These are phyloP conservation scores for Sclerotinia subarctica DNA, from an alignment of 2,329 filamentous ascomycete genomes.

Conservation along the genomic window DNA sequence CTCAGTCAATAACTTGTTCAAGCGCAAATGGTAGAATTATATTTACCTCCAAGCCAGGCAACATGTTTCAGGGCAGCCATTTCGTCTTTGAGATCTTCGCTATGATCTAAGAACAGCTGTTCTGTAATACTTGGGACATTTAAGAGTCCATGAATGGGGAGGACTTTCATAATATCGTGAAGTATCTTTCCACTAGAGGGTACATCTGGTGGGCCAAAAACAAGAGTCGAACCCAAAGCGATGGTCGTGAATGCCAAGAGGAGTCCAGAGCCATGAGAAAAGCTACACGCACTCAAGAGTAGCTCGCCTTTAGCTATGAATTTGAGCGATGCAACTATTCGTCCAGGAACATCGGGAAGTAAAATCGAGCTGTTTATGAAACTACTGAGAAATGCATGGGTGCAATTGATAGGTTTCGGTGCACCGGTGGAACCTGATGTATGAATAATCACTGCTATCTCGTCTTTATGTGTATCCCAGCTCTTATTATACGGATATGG, in stretches of 20 bases:
- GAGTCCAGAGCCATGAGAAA: conserved; percentile 29
- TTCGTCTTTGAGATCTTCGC: conserved; percentile 22
- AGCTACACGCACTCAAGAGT: conserved; percentile 7
- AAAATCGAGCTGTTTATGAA: conserved; percentile 36
- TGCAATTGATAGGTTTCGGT: conserved; percentile 55
- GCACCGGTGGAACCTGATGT: conserved; percentile 54
- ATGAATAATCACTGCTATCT: conserved; percentile 40
- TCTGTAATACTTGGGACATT: conserved; percentile 25
- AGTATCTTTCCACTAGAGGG: conserved; percentile 22
- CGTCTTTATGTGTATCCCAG: conserved; percentile 39
- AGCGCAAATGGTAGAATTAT: not conserved
- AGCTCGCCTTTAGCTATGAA: not conserved
- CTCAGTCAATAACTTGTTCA: not conserved
- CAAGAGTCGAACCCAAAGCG: conserved; percentile 13
- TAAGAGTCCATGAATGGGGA: conserved; percentile 28
- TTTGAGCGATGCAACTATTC: not conserved
- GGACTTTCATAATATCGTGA: conserved; percentile 28
- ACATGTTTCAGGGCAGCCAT: conserved; percentile 23
- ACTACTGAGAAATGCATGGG: conserved; percentile 41
- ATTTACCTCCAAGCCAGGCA: conserved; percentile 29
- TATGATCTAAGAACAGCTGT: conserved; percentile 23
- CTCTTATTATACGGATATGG: conserved; percentile 38
- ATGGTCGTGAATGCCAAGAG: conserved; percentile 5
- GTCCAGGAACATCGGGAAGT: conserved; percentile 9
- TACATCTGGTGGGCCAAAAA: conserved; percentile 22